Base-by-base conservation (phyloP, 768 basidiomycete genomes). In the Auricularia sp. region DNA sequence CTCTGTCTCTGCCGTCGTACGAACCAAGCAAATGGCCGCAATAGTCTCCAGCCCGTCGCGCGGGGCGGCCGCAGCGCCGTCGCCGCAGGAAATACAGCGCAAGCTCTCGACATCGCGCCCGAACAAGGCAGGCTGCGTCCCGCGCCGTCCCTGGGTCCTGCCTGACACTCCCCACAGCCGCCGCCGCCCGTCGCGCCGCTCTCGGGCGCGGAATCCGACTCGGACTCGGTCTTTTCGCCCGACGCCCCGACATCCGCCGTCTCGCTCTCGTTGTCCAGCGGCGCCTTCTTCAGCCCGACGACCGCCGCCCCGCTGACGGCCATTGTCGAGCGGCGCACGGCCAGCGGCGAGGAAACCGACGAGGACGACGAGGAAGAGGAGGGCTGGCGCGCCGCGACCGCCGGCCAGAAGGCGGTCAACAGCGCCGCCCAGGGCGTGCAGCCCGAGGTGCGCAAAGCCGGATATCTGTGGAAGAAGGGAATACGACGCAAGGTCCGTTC, bases 401-500 rank as follows among this genome's bases (percentile, higher is more conserved):
- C 75, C 7, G 39, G 39, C 75, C 60, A 77, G 73, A 60, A 75
- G 72, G 34, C 74, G 77, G 54, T 80, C 79, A 64, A 79, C 80
- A 64, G 81, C 84, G 3, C 76, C 78, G 86, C 71, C 43, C 69
- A 88, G 71, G 83, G 80, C 60, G 86, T 7, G 29, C 29, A 59
- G 34, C 18, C 21, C 47, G 47, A 51, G 47, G 21, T 91, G 51
- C 81, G 96, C 73, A 96, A 94, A 77, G 84, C 89, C 29, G 97
- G 96, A 1, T 98, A 97, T 78, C 78, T 98, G 62, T 90, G 87
- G 85, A 99, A 99, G 84, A 98, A 98, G 80, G 96, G 96, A 69
- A 93, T 97, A 76, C 83, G 93, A 65, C 80, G 97, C 75, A 98
- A 98, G 89, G 96, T 96, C 68, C 64, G 82, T 74, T 62, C 53